phyloP scores from a whole-genome alignment of 2,329 filamentous ascomycete genomes.

The Penicillium aurantiogriseum region DNA sequence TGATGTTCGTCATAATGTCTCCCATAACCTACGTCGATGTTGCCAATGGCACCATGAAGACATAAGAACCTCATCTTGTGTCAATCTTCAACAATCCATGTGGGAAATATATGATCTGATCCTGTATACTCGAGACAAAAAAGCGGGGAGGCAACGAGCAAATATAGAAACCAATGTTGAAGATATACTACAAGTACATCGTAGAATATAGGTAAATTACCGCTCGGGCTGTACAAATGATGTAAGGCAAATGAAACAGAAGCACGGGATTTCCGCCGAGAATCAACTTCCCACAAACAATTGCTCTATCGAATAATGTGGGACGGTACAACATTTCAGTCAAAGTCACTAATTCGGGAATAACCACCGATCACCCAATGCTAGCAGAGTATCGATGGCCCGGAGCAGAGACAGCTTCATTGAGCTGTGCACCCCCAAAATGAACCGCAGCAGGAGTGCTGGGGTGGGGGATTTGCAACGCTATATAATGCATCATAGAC shows the following conservation, averaged over 20 bases:
- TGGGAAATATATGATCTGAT: background rate
- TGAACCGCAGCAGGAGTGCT: background rate
- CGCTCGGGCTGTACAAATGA: conserved; percentile 6
- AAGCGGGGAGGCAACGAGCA: background rate
- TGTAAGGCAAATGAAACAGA: background rate
- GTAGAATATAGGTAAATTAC: background rate
- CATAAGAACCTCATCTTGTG: conserved; percentile 28
- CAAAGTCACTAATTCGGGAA: conserved; percentile 1
- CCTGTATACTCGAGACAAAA: conserved; percentile 9
- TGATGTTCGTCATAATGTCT: background rate
- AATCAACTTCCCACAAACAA: conserved; percentile 1
- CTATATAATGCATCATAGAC: conserved; percentile 2
- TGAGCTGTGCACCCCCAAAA: conserved; percentile 2
- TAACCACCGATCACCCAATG: conserved; percentile 13
- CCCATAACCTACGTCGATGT: conserved; percentile 23
- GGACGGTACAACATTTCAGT: conserved; percentile 3
- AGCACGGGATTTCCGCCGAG: conserved; percentile 3
- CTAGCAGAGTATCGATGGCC: background rate
- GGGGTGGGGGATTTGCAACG: background rate
- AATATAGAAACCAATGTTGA: background rate
- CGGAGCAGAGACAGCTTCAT: conserved; percentile 1
- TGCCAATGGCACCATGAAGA: conserved; percentile 31
- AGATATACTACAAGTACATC: background rate
- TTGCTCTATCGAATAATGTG: background rate
- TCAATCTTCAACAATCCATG: background rate